Evolutionary conservation across 441 rosid species (phyloP).

Genomic region (Gossypium aridum): DNA sequence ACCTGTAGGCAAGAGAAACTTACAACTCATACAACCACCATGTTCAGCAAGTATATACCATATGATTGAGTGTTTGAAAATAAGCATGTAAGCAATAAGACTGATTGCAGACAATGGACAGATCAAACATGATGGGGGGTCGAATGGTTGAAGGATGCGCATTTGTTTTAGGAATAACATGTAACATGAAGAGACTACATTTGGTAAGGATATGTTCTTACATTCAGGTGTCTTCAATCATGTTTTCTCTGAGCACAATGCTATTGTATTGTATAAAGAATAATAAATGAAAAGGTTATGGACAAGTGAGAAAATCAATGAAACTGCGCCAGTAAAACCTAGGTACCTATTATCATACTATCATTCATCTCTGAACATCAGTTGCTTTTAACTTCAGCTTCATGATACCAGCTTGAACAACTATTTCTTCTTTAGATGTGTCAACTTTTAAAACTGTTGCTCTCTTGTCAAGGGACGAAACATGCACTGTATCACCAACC

Average conservation of each 20-base stretch:
- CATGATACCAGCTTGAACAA: constrained; percentile 81
- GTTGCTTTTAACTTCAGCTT: constrained; percentile 60
- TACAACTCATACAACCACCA: neutral
- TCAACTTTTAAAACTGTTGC: constrained; percentile 68
- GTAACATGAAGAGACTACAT: neutral
- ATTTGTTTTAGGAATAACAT: neutral
- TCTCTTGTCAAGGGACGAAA: constrained; percentile 55
- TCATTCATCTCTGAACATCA: constrained; percentile 32
- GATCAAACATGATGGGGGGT: neutral
- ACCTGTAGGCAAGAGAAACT: neutral
- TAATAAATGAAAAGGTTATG: neutral
- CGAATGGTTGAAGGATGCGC: neutral
- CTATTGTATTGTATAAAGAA: neutral
- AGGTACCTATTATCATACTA: neutral
- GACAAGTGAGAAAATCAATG: neutral
- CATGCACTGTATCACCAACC: constrained; percentile 56
- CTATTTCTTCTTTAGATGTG: constrained; percentile 53
- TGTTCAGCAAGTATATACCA: neutral
- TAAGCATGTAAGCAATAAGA: neutral
- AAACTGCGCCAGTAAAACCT: neutral
- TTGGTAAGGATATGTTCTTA: neutral
- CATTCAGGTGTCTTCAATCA: neutral
- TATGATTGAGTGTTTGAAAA: neutral
- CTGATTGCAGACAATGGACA: neutral
- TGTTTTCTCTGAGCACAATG: neutral